Evolutionary conservation across 2,329 filamentous ascomycete genomes (phyloP).

Genomic region (Fusarium longipes): DNA sequence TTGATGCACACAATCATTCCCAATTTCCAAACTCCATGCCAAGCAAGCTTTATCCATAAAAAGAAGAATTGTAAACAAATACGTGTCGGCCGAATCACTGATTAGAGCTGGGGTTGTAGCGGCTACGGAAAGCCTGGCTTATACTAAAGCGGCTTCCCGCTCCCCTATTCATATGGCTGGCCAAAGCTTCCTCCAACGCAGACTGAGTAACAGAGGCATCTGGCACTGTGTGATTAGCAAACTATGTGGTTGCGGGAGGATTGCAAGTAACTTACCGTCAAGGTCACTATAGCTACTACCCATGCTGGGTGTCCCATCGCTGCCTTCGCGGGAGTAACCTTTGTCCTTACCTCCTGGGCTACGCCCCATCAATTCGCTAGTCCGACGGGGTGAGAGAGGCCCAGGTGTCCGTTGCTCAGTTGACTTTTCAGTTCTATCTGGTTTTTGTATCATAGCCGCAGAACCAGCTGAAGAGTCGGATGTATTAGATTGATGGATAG

Average conservation of each 20-base stretch:
- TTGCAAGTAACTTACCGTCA: slow-evolving; percentile 65
- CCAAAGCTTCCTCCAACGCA: slow-evolving; percentile 80
- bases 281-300: slow-evolving; percentile 89
- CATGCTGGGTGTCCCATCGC: slow-evolving; percentile 82
- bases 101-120: slow-evolving; percentile 60
- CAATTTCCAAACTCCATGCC: slow-evolving; percentile 41
- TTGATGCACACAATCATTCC: slow-evolving; percentile 31
- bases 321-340: slow-evolving; percentile 68
- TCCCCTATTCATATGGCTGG: slow-evolving; percentile 62
- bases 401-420: slow-evolving; percentile 54
- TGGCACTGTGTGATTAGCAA: slow-evolving; percentile 47
- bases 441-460: slow-evolving; percentile 53
- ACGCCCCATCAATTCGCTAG: slow-evolving; percentile 66
- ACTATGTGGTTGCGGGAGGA: not conserved
- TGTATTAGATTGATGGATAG: slow-evolving; percentile 62
- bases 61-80: slow-evolving; percentile 4
- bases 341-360: slow-evolving; percentile 64
- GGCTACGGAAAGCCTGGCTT: slow-evolving; percentile 72
- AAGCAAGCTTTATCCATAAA: slow-evolving; percentile 19
- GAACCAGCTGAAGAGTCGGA: slow-evolving; percentile 73
- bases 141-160: slow-evolving; percentile 70
- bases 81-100: slow-evolving; percentile 33
- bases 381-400: slow-evolving; percentile 68
- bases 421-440: slow-evolving; percentile 44
- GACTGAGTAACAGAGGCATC: slow-evolving; percentile 85